These are phyloP conservation scores for Herpetospermum pedunculosum DNA, from an alignment of 306 rosid genomes.

Conservation along the genomic window DNA sequence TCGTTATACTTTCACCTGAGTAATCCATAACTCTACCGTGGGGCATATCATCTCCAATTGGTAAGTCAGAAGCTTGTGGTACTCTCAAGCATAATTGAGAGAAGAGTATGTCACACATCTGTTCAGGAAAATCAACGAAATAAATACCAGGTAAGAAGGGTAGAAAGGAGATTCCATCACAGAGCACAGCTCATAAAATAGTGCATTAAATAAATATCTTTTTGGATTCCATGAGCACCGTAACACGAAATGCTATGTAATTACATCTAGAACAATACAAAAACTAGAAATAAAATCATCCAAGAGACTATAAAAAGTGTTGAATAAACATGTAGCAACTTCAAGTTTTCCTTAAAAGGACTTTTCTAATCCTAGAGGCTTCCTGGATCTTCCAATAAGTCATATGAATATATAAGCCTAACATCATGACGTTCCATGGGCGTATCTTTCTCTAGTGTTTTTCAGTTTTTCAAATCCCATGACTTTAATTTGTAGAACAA, in stretches of 20 bases:
- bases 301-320: background rate
- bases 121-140: constrained; percentile 23
- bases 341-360: background rate
- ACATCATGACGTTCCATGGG: background rate
- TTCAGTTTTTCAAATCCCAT: background rate
- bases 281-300: background rate
- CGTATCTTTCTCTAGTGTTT: background rate
- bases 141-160: background rate
- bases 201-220: background rate
- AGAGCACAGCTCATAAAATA: background rate
- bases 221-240: background rate
- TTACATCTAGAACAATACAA: background rate
- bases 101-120: constrained; percentile 96
- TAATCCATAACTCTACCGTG: constrained; percentile 22
- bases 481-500: background rate
- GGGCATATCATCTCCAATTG: constrained; percentile 57
- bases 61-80: constrained; percentile 45
- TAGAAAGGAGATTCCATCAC: background rate
- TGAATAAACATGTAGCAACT: background rate
- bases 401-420: background rate
- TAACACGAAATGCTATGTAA: background rate
- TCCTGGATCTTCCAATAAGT: background rate
- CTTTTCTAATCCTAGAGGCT: background rate
- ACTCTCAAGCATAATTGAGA: constrained; percentile 91
- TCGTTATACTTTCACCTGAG: constrained; percentile 30